Conservation (phyloP, 129 eudicot species). For the Flaveria ramosissima region DNA sequence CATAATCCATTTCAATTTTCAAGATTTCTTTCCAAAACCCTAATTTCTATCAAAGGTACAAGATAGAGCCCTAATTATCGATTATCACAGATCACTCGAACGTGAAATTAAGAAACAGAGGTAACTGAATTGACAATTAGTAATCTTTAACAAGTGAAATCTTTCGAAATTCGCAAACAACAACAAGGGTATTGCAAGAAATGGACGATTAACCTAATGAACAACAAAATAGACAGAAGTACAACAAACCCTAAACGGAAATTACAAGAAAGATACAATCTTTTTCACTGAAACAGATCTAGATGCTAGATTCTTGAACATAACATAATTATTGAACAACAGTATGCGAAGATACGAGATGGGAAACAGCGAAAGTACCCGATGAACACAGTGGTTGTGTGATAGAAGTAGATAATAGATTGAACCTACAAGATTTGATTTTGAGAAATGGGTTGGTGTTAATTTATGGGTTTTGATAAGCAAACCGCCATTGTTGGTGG, state of each 20-base stretch:
- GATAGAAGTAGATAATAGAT: too few relatives aligned
- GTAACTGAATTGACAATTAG: conserved; percentile 1
- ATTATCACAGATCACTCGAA: background rate
- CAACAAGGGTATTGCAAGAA: conserved; percentile 15
- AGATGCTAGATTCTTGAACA: conserved; percentile 25
- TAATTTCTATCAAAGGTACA: conserved; percentile 8
- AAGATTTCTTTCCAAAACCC: conserved; percentile 28
- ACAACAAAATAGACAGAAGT: conserved; percentile 20
- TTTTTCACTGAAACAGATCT: conserved; percentile 15
- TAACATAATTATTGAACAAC: conserved; percentile 17
- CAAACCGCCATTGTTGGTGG: conserved; percentile 22
- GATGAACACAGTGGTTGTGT: conserved; percentile 11
- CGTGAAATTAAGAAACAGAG: background rate
- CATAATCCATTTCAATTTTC: conserved; percentile 44
- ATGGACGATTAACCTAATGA: conserved; percentile 26
- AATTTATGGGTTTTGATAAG: conserved; percentile 21
- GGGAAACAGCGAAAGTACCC: conserved; percentile 23
- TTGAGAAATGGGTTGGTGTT: conserved; percentile 30
- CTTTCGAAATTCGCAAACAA: conserved; percentile 21
- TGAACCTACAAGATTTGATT: conserved; percentile 31
- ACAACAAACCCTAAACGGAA: conserved; percentile 22
- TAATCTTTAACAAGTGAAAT: background rate
- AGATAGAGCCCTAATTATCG: conserved; percentile 17
- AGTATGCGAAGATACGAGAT: conserved; percentile 8
- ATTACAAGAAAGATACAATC: conserved; percentile 22